These are phyloP conservation scores for Thymus quinquecostatus DNA, from an alignment of 257 asterid genomes.

Conservation along the genomic window DNA sequence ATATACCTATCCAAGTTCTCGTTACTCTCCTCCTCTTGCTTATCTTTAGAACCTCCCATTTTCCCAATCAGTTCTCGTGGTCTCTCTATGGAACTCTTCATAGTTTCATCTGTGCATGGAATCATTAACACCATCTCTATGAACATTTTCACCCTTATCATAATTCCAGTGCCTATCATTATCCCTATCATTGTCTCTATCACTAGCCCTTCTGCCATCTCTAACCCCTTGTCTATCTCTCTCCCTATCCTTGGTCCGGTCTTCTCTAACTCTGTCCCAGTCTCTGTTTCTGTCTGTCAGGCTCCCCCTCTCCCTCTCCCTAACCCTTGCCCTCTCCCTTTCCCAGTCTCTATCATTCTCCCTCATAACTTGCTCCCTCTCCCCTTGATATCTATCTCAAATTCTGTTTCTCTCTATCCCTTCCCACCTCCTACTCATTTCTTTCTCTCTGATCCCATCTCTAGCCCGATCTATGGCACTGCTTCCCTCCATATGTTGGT, in stretches of 20 bases:
- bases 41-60: conserved; percentile 38
- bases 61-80: conserved; percentile 41
- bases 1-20: conserved; percentile 59
- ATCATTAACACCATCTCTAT: conserved; percentile 51
- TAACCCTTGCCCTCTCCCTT: conserved; percentile 39
- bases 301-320: conserved; percentile 37
- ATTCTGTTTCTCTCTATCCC: conserved; percentile 42
- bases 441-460: conserved; percentile 46
- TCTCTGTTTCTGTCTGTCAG: too few relatives aligned
- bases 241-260: conserved; percentile 43
- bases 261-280: conserved; percentile 45
- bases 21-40: conserved; percentile 35
- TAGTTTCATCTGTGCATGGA: conserved; percentile 59
- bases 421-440: conserved; percentile 40
- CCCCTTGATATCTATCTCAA: conserved; percentile 40
- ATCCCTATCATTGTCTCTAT: conserved; percentile 49
- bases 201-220: conserved; percentile 46
- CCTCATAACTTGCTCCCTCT: conserved; percentile 41
- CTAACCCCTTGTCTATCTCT: conserved; percentile 49
- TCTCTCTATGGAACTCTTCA: conserved; percentile 47
- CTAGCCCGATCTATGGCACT: conserved; percentile 54
- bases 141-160: conserved; percentile 49
- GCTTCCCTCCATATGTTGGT: conserved; percentile 58
- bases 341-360: conserved; percentile 45
- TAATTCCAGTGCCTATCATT: conserved; percentile 50